phyloP scores from a whole-genome alignment of 2,329 filamentous ascomycete genomes.

The Zelopaecilomyces penicillatus region DNA sequence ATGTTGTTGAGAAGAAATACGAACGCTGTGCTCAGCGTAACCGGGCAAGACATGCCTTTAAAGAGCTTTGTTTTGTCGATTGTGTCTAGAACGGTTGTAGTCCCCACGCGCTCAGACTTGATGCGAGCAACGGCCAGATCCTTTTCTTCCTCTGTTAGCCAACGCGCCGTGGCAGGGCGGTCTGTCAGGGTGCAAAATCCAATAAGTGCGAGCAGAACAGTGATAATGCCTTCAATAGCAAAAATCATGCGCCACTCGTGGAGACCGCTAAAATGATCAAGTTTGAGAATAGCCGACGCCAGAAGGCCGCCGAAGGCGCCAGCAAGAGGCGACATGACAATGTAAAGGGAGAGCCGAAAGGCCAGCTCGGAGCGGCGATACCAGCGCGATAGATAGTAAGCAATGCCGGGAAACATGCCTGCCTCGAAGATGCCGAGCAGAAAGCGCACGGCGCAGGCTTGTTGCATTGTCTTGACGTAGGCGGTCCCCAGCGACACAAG shows the following conservation, averaged over 20 bases:
- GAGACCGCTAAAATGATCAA: constrained; percentile 49
- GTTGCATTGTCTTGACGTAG: constrained; percentile 48
- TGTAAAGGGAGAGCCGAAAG: constrained; percentile 59
- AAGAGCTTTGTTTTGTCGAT: constrained; percentile 51
- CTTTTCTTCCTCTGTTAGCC: constrained; percentile 59
- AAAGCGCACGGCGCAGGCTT: constrained; percentile 54
- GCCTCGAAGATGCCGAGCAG: constrained; percentile 62
- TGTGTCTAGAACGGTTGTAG: constrained; percentile 55
- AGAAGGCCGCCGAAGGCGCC: constrained; percentile 65
- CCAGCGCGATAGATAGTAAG: constrained; percentile 66
- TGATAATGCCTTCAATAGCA: constrained; percentile 58
- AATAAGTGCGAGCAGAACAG: constrained; percentile 44
- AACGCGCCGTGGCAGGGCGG: constrained; percentile 57
- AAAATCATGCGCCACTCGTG: constrained; percentile 62
- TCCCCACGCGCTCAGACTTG: constrained; percentile 58
- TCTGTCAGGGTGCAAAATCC: constrained; percentile 59
- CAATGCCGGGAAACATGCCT: constrained; percentile 65
- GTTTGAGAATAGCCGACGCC: constrained; percentile 53
- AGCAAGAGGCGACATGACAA: constrained; percentile 62
- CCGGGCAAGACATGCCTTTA: constrained; percentile 55
- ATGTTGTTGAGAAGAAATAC: constrained; percentile 61
- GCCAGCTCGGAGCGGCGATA: constrained; percentile 61
- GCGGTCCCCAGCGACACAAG: constrained; percentile 55
- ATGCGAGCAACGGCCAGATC: constrained; percentile 57
- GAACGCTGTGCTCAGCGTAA: constrained; percentile 46